Evolutionary conservation across 345 rosid genomes (phyloP).

Genomic region (Camelina neglecta): DNA sequence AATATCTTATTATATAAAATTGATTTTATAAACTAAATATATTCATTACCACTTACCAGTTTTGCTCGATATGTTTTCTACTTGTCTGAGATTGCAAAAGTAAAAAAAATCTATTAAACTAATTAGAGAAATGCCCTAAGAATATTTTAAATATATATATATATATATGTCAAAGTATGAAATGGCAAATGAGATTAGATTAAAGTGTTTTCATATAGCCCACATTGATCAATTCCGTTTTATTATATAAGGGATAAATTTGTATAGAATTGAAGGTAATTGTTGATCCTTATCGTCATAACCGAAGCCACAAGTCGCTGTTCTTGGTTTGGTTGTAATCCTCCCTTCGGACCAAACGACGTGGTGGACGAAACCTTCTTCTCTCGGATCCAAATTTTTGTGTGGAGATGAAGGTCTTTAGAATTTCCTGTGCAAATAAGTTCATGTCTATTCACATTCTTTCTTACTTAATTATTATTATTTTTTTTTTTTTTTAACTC

Average conservation of each 20-base stretch:
- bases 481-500: too few relatives aligned
- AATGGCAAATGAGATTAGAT: not conserved
- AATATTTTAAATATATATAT: not conserved
- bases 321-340: slow-evolving; percentile 28
- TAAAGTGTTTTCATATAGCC: not conserved
- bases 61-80: not conserved
- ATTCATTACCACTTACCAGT: not conserved
- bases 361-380: slow-evolving; percentile 60
- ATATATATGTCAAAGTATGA: not conserved
- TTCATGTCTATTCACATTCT: not conserved
- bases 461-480: too few relatives aligned
- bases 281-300: too few relatives aligned
- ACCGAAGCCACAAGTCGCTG: slow-evolving; percentile 9
- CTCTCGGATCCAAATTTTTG: slow-evolving; percentile 47
- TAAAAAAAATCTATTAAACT: not conserved
- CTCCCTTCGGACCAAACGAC: slow-evolving; percentile 34
- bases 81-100: not conserved
- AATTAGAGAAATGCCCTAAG: not conserved
- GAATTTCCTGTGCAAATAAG: not conserved
- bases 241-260: too few relatives aligned
- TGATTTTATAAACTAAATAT: not conserved
- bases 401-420: slow-evolving; percentile 31
- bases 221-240: too few relatives aligned
- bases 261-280: too few relatives aligned
- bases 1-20: too few relatives aligned